Base-by-base conservation (phyloP, 345 rosid genomes). In the Salix purpurea region DNA sequence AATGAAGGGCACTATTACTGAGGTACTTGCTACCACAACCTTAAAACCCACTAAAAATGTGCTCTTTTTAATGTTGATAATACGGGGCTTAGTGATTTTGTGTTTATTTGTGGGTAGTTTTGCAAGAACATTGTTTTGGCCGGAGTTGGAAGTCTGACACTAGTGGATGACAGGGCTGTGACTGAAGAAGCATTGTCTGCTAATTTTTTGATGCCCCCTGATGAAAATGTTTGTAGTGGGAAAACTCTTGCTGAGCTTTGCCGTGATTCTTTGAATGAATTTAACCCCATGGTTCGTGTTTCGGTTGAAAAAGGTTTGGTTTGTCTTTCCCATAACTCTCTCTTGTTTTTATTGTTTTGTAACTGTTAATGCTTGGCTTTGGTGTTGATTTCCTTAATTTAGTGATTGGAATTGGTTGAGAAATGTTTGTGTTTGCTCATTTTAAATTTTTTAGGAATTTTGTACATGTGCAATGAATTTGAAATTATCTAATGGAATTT, bases 101-200 rank as follows among this genome's bases (percentile, higher is more conserved):
- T 76, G 3, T 60, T 30, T 67, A 71, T 16, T 60, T 68, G 32
- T 75, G 85, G 26, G 64, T 84, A 96, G 99, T 93, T 96, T 85
- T 96, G 98, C 90, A 96, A 96, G 88, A 96, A 96, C 84, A 88
- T 96, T 77, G 99, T 93, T 5, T 84, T 92, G 78, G 97, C 98
- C 14, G 99, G 99, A 82, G 92, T 96, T 68, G 97, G 99, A 37
- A 89, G 92, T 79, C 75, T 96, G 87, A 93, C 98, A 4, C 74
- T 93, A 73, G 85, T 93, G 85, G 99, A 96, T 83, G 92, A 91
- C 76, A 83, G 97, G 16, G 66, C 79, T 52, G 91, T 90, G 24
- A 85, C 84, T 7, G 92, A 91, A 78, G 90, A 87, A 52, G 83
- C 89, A 42, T 74, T 88, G 74, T 87, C 88, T 65, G 94, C 97